Evolutionary conservation across 2,329 filamentous ascomycete genomes (phyloP).

Genomic region (Penicillium frequentans): DNA sequence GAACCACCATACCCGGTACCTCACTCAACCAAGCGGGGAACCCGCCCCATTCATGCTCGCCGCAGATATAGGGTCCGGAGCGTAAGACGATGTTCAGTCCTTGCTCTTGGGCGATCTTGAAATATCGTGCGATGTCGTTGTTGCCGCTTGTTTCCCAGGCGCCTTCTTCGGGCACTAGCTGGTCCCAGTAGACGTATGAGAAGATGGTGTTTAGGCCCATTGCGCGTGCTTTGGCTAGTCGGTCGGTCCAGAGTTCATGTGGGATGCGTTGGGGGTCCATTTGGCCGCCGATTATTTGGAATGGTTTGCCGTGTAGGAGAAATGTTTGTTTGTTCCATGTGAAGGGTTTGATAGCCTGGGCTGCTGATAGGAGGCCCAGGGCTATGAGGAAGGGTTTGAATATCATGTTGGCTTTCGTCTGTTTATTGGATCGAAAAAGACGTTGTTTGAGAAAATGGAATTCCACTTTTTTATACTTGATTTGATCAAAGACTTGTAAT

Average conservation of each 20-base stretch:
- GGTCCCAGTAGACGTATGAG: constrained; percentile 54
- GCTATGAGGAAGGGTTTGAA: not conserved
- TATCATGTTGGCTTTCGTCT: not conserved
- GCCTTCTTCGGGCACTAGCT: constrained; percentile 45
- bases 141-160: constrained; percentile 39
- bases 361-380: not conserved
- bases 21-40: constrained; percentile 49
- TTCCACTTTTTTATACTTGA: not conserved
- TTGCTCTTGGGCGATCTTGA: constrained; percentile 49
- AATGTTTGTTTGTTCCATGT: constrained; percentile 10
- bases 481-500: not conserved
- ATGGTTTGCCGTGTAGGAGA: constrained; percentile 12
- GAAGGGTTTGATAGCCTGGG: constrained; percentile 5
- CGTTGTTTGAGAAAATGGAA: not conserved
- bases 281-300: constrained; percentile 15
- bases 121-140: constrained; percentile 53
- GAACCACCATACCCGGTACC: constrained; percentile 43
- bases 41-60: constrained; percentile 52
- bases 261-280: constrained; percentile 47
- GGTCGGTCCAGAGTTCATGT: constrained; percentile 48
- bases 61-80: constrained; percentile 52
- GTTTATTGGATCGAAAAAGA: not conserved
- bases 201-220: constrained; percentile 56
- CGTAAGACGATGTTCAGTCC: constrained; percentile 49
- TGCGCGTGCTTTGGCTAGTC: constrained; percentile 45